These are phyloP conservation scores for Microdochium trichocladiopsis DNA, from an alignment of 2,329 filamentous ascomycete species.

Conservation along the genomic window DNA sequence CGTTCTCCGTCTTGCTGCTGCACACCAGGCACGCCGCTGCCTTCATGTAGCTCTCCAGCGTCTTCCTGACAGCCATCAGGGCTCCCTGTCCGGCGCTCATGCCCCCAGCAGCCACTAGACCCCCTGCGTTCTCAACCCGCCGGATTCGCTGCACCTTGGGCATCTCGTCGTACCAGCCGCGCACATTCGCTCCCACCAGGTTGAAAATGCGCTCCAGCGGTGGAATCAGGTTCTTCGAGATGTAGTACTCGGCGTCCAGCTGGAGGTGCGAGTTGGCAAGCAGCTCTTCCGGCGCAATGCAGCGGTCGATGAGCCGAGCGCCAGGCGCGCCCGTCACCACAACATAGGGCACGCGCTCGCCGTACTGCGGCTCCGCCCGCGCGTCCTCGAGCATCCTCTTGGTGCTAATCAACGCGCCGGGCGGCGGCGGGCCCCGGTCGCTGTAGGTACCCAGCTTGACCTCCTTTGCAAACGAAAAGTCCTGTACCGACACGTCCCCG, in stretches of 20 bases:
- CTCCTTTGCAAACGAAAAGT: slow-evolving; percentile 93
- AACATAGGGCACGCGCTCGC: slow-evolving; percentile 91
- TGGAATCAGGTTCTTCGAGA: slow-evolving; percentile 89
- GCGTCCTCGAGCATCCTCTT: slow-evolving; percentile 82
- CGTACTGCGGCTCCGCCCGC: slow-evolving; percentile 84
- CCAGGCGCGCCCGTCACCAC: slow-evolving; percentile 85
- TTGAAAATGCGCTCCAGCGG: slow-evolving; percentile 96
- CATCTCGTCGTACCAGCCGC: slow-evolving; percentile 94
- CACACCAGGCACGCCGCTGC: slow-evolving; percentile 76
- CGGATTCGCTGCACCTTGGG: slow-evolving; percentile 78
- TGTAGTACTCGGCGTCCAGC: slow-evolving; percentile 94
- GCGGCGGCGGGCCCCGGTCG: slow-evolving; percentile 70
- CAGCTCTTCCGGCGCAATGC: slow-evolving; percentile 78
- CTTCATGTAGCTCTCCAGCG: slow-evolving; percentile 90
- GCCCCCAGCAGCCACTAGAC: slow-evolving; percentile 22
- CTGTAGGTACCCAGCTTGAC: slow-evolving; percentile 87
- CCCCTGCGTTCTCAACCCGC: slow-evolving; percentile 31
- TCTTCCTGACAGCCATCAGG: slow-evolving; percentile 47
- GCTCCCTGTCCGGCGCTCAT: slow-evolving; percentile 18
- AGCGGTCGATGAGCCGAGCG: slow-evolving; percentile 79
- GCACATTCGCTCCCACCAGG: slow-evolving; percentile 84
- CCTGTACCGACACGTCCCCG: slow-evolving; percentile 80
- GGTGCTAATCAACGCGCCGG: slow-evolving; percentile 83
- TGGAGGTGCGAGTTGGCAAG: slow-evolving; percentile 69
- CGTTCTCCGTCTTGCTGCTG: slow-evolving; percentile 40